Conservation (phyloP, 2,329 filamentous ascomycete species). For the Colletotrichum lindemuthianum region DNA sequence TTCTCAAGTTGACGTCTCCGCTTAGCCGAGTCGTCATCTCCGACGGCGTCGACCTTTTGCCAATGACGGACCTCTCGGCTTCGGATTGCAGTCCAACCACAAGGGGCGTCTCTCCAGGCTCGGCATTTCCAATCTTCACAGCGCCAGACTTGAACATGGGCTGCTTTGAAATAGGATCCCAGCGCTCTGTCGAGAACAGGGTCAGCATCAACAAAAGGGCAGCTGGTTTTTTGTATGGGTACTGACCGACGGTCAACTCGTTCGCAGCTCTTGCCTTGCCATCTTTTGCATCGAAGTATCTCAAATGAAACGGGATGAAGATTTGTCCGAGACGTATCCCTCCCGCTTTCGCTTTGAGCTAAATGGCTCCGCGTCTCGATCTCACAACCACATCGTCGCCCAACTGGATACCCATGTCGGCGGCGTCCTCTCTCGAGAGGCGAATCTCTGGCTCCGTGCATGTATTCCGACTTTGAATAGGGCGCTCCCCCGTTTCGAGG, state of each 20-base stretch:
- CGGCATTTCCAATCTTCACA: constrained; percentile 45
- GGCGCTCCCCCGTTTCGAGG: constrained; percentile 48
- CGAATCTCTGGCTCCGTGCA: constrained; percentile 44
- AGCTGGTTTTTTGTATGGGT: not conserved
- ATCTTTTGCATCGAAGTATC: constrained; percentile 48
- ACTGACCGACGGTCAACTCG: constrained; percentile 48
- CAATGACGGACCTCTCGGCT: constrained; percentile 31
- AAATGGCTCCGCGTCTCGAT: constrained; percentile 44
- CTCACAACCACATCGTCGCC: constrained; percentile 46
- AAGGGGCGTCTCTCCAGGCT: not conserved
- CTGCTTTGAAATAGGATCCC: constrained; percentile 50
- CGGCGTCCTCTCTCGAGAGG: constrained; percentile 44
- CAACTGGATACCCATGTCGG: constrained; percentile 38
- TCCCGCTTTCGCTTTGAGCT: constrained; percentile 44
- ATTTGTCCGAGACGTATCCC: constrained; percentile 44
- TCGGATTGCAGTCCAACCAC: constrained; percentile 41
- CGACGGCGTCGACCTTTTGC: constrained; percentile 24
- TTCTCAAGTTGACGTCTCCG: constrained; percentile 36
- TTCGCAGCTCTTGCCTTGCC: constrained; percentile 44
- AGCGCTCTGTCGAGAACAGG: not conserved
- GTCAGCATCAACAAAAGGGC: not conserved
- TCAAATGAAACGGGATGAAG: constrained; percentile 52
- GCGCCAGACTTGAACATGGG: constrained; percentile 49
- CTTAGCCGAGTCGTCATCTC: constrained; percentile 35
- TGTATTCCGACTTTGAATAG: constrained; percentile 40